Conservation (phyloP, 129 eudicot genomes). For the Flaveria ramosissima region DNA sequence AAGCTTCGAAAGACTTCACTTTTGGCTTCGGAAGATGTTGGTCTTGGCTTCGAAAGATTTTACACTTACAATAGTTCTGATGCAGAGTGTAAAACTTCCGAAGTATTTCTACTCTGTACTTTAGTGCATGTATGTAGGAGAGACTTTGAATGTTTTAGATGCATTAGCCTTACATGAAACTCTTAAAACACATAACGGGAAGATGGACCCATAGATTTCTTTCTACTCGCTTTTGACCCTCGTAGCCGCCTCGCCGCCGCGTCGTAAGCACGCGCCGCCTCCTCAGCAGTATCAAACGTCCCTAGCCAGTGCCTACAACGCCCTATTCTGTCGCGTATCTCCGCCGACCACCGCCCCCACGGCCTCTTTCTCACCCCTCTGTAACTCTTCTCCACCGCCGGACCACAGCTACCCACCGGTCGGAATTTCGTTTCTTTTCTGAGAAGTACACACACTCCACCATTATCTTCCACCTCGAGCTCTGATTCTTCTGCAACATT, state of each 20-base stretch:
- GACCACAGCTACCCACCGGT: neutral
- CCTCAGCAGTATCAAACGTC: constrained; percentile 85
- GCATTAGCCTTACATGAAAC: no score
- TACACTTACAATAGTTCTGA: no score
- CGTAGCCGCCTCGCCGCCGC: constrained; percentile 85
- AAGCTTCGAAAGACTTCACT: no score
- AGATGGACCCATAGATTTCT: no score
- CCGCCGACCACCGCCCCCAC: constrained; percentile 98
- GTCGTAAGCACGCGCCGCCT: constrained; percentile 92
- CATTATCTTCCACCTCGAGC: neutral
- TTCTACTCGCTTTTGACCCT: constrained; percentile 77
- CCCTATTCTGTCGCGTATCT: constrained; percentile 84
- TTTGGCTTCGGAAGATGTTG: no score
- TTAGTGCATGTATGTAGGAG: no score
- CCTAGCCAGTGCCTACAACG: constrained; percentile 95
- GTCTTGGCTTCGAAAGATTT: no score
- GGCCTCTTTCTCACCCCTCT: constrained; percentile 93
- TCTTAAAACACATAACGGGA: no score
- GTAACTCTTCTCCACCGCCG: constrained; percentile 42
- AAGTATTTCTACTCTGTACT: no score
- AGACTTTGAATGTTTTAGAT: no score
- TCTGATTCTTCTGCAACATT: constrained; percentile 11
- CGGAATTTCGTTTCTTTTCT: neutral
- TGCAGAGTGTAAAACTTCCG: no score
- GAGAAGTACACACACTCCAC: neutral